Base-by-base conservation (phyloP, 192 early-diverging fungal species). In the Linnemannia zychae region DNA sequence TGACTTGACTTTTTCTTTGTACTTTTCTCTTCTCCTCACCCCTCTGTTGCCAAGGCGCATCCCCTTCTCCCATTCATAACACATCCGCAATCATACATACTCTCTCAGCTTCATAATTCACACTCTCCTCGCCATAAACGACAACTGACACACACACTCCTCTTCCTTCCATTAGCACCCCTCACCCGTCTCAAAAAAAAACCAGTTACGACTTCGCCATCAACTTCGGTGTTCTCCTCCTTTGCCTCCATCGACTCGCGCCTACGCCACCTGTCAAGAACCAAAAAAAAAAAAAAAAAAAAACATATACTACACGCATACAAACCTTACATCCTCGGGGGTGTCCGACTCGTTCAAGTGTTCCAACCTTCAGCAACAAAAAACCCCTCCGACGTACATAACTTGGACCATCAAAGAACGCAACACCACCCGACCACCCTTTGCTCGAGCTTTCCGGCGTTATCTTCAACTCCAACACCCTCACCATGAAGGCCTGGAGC, bases 401-500 rank as follows among this genome's bases (percentile, higher is more conserved):
- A n/a, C 44, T 70, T 37, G 7, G 68, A 44, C 40, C 40, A 71
- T 40, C 36, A 37, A 40, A 47, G 0, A 18, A 71, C 24, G 33
- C 11, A 68, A n/a, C 38, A 71, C 40, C 16, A 17, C 13, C 6
- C 69, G 20, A 22, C 69, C 15, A n/a, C n/a, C 3, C 40, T 9
- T 44, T 44, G 9, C 40, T 44, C 40, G 40, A 44, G 40, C 9
- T 9, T 44, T 44, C 40, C 3, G 40, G 4, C 9, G 40, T 9
- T 44, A 3, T 44, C 9, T 44, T 44, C 4, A 44, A 44, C n/a
- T 71, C 38, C 24, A 18, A 28, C 24, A 47, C 46, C 20, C 24
- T 37, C 74, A 75, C 7, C 13, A 83, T 84, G 82, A 84, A 75
- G 82, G 76, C 82, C 76, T 84, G 82, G 82, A 73, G 82, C 72